phyloP scores from a whole-genome alignment of 2,329 filamentous ascomycete genomes.

The Botrytis medusae region DNA sequence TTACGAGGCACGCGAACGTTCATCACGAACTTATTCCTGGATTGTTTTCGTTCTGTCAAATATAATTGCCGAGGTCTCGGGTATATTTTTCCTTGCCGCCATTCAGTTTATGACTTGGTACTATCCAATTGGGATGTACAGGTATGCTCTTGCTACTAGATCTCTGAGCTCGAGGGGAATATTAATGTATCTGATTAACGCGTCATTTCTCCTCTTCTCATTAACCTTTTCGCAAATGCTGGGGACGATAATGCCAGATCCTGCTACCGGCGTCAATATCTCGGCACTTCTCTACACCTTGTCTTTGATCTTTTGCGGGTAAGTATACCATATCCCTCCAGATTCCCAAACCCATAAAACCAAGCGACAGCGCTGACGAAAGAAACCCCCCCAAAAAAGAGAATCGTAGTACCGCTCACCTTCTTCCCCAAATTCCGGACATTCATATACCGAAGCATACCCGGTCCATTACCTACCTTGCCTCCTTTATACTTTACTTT shows the following conservation, averaged over 20 bases:
- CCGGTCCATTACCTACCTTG: conserved; percentile 83
- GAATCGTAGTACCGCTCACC: not conserved
- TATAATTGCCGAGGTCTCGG: conserved; percentile 81
- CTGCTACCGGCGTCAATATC: not conserved
- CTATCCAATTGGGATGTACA: conserved; percentile 77
- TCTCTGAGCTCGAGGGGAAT: conserved; percentile 45
- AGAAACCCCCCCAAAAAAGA: not conserved
- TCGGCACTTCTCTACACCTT: not conserved
- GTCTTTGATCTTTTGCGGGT: not conserved
- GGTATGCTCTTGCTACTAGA: conserved; percentile 46
- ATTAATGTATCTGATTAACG: not conserved
- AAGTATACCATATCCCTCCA: not conserved
- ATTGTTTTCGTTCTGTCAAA: conserved; percentile 22
- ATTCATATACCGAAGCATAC: conserved; percentile 75
- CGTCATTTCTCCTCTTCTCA: not conserved
- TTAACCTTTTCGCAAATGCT: not conserved
- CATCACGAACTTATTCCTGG: conserved; percentile 36
- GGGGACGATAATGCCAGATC: not conserved
- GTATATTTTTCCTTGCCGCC: conserved; percentile 62
- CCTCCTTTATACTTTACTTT: conserved; percentile 69
- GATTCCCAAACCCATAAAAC: not conserved
- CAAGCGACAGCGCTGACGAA: not conserved
- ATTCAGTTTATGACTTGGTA: conserved; percentile 60
- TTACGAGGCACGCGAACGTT: not conserved
- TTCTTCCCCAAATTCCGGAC: not conserved